Base-by-base conservation (phyloP, 179 eudicot species). In the Beta lomatogona region DNA sequence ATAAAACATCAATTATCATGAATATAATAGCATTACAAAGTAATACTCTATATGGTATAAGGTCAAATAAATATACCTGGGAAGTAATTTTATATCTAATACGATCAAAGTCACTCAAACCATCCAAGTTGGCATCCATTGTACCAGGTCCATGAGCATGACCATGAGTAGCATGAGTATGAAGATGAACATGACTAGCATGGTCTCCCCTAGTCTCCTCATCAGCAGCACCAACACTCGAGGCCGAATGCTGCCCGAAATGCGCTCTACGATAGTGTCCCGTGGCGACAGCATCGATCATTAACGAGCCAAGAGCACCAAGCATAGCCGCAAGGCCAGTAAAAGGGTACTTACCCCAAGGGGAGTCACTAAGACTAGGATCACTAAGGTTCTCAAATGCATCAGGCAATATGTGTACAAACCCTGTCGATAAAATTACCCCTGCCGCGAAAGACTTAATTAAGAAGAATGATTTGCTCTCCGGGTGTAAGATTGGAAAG, bases 251-350 rank as follows among this genome's bases (percentile, higher is more conserved):
- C 57, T 71, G 58, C 8, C 76, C 76, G 45, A 75, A 75, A 73
- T 91, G 93, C 53, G 77, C 79, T 82, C 85, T 87, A 41, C 77
- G 84, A 41, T 88, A 92, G 76, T 85, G 90, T 22, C 86, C 81
- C 1, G 92, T 87, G 9, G 95, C 95, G 14, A 91, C 70, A 0
- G 95, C 80, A 82, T 93, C 97, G 25, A 93, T 69, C 91, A 88
- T 86, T 69, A 93, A 81, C 13, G 92, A 89, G 21, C 90, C 95
- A 0, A 93, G 86, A 0, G 95, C 83, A 5, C 91, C 88, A 21
- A 89, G 31, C 97, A 93, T 93, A 5, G 97, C 91, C 1, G 91
- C 85, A 0, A 93, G 79, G 0, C 97, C 95, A 0, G 89, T 50
- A 53, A 88, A 92, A 2, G 97, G 97, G 65, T 88, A 93, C n/a